Evolutionary conservation across 805 yeast genomes (phyloP).

Genomic region (Schizosaccharomyces lindneri): DNA sequence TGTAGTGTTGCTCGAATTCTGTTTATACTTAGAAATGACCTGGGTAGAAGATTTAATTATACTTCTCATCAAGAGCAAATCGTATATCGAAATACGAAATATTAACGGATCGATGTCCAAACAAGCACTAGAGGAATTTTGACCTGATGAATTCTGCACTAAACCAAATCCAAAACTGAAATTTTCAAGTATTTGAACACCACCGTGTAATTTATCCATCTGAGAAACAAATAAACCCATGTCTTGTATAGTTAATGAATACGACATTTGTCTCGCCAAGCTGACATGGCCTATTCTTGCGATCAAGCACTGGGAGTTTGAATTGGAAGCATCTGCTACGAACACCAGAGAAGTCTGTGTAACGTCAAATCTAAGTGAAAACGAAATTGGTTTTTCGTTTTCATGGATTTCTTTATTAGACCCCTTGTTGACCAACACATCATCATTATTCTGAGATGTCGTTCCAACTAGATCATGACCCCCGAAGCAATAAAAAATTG

Average conservation of each 20-base stretch:
- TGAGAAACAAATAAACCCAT: background rate
- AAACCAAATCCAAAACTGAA: background rate
- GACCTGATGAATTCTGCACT: background rate
- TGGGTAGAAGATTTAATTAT: background rate
- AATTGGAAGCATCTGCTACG: background rate
- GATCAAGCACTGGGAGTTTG: background rate
- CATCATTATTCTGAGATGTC: background rate
- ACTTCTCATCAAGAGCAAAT: conserved; percentile 51
- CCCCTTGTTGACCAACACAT: background rate
- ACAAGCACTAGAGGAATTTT: background rate
- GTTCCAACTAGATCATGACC: background rate
- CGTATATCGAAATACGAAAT: conserved; percentile 63
- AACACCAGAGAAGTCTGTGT: background rate
- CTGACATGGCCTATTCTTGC: background rate
- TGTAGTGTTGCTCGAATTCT: background rate
- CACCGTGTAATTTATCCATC: background rate
- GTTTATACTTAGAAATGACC: background rate
- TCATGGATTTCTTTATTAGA: too few species aligned
- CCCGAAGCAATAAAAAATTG: background rate
- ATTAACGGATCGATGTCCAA: conserved; percentile 51
- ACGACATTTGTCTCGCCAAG: background rate
- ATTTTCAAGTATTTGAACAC: background rate
- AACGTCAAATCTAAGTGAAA: background rate
- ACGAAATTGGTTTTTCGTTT: background rate
- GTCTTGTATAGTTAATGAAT: background rate